Evolutionary conservation across 2,329 filamentous ascomycete genomes (phyloP).

Genomic region (Thermomyces lanuginosus): DNA sequence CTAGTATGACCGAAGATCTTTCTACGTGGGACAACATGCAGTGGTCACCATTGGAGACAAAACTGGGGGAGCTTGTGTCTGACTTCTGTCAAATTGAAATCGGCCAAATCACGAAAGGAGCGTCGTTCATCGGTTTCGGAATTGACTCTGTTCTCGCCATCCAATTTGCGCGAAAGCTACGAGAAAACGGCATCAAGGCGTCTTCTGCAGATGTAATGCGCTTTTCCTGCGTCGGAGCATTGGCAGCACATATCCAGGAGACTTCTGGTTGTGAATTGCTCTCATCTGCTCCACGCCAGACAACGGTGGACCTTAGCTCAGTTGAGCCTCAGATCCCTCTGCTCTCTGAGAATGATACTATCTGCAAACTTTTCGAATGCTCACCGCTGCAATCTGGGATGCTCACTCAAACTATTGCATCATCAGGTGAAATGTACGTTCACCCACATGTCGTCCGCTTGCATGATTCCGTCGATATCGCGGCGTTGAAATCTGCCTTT

Average conservation of each 20-base stretch:
- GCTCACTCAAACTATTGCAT: slow-evolving; percentile 50
- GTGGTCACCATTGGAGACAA: slow-evolving; percentile 12
- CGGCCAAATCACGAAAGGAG: slow-evolving; percentile 12
- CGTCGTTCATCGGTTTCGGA: slow-evolving; percentile 18
- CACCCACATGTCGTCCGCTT: slow-evolving; percentile 52
- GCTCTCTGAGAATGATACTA: slow-evolving; percentile 9
- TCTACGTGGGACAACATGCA: slow-evolving; percentile 9
- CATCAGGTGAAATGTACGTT: slow-evolving; percentile 47
- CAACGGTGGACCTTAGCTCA: neutral
- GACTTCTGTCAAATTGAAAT: slow-evolving; percentile 12
- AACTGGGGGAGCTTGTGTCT: slow-evolving; percentile 11
- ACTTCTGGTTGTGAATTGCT: too few relatives aligned
- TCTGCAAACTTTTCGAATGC: slow-evolving; percentile 32
- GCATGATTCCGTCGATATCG: slow-evolving; percentile 24
- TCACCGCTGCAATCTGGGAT: slow-evolving; percentile 74
- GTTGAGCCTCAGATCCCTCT: slow-evolving; percentile 7
- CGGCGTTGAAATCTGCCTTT: slow-evolving; percentile 42
- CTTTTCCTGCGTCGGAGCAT: slow-evolving; percentile 15
- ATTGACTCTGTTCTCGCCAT: slow-evolving; percentile 20
- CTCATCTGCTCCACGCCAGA: too few relatives aligned
- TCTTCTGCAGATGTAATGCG: slow-evolving; percentile 22
- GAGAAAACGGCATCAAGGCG: slow-evolving; percentile 12
- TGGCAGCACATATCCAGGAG: slow-evolving; percentile 11
- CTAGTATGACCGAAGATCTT: neutral
- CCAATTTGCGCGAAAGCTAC: slow-evolving; percentile 17